These are phyloP conservation scores for Phytopythium helicoides DNA, from an alignment of 352 stramenopile species.

Conservation along the genomic window DNA sequence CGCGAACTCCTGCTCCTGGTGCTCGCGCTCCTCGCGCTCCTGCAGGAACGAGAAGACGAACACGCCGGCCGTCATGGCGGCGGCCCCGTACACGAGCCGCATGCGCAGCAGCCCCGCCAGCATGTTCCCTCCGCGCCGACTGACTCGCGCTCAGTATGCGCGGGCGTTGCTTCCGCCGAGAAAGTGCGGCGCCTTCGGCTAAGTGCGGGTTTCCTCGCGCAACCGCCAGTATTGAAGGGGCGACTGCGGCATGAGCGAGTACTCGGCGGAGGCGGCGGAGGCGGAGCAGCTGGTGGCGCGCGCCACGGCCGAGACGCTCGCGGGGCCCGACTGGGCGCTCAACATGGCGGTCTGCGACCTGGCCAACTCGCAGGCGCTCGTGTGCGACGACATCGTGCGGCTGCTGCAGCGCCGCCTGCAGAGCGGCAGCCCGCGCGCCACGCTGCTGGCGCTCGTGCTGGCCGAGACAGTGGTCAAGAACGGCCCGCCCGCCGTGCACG, in stretches of 20 bases:
- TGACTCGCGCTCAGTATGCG: too few species aligned
- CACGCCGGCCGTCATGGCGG: conserved; percentile 75
- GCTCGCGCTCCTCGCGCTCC: conserved; percentile 72
- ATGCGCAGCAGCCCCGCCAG: conserved; percentile 36
- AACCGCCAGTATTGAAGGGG: too few species aligned
- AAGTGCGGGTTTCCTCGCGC: background rate
- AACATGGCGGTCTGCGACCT: conserved; percentile 76
- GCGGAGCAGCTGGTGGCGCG: conserved; percentile 47
- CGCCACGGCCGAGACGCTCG: conserved; percentile 51
- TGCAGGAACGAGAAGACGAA: conserved; percentile 80
- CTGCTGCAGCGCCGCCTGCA: conserved; percentile 59
- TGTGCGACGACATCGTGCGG: conserved; percentile 64
- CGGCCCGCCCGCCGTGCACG: conserved; percentile 49
- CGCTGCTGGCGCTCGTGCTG: conserved; percentile 58
- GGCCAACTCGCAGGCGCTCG: conserved; percentile 42
- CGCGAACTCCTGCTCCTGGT: conserved; percentile 47
- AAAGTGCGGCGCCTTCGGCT: too few species aligned
- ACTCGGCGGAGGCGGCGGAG: conserved; percentile 35
- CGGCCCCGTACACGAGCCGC: conserved; percentile 67
- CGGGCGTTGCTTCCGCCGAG: too few species aligned
- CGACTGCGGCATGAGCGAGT: conserved; percentile 55
- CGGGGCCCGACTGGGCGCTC: conserved; percentile 61
- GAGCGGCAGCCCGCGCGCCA: conserved; percentile 34
- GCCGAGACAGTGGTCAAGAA: conserved; percentile 83
- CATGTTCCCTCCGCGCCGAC: conserved; percentile 8